Base-by-base conservation (phyloP, 2,329 filamentous ascomycete genomes). In the Exophiala lecanii-corni region DNA sequence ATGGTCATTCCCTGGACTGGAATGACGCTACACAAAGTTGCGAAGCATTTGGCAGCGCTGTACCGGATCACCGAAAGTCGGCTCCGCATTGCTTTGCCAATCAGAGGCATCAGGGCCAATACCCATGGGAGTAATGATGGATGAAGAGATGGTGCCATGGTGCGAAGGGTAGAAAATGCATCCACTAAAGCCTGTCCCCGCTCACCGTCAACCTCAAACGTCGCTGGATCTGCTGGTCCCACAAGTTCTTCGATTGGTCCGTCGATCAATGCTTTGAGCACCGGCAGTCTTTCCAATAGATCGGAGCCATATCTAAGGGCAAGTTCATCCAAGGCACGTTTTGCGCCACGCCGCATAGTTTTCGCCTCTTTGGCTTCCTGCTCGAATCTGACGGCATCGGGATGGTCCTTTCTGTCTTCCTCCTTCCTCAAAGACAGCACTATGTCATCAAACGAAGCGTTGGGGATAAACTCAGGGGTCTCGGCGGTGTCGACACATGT, bases 401-500 rank as follows among this genome's bases (percentile, higher is more conserved):
- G 80, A 57, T 96, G 89, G 56, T 98, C 92, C 53, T 89, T 83
- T 33, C 92, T 79, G 59, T 98, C 92, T 65, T 98, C 92, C 61
- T 98, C 92, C 66, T 98, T 98, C 56, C 91, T 87, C 64, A 98
- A 81, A 0, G 92, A 97, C 12, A 98, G 69, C 43, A 98, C 92
- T 10, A 84, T 83, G 51, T 82, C 81, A 34, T 83, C 85, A 58
- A 94, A 83, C 32, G 73, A 64, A 2, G 84, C 85, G 58, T 97
- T 92, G 19, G 86, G 82, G 3, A 83, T 80, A 62, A 97, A 97
- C 59, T 97, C 92, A 0, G 92, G 92, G 0, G 94, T 98, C 64
- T 98, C 94, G 0, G 92, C 91, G 1, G 94, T 94, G 62, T 98
- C 92, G 58, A 96, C 88, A 59, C 92, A 98, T 51, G 89, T 95